Evolutionary conservation across 2,329 filamentous ascomycete genomes (phyloP).

Genomic region (Chaetomiaceae sp.): DNA sequence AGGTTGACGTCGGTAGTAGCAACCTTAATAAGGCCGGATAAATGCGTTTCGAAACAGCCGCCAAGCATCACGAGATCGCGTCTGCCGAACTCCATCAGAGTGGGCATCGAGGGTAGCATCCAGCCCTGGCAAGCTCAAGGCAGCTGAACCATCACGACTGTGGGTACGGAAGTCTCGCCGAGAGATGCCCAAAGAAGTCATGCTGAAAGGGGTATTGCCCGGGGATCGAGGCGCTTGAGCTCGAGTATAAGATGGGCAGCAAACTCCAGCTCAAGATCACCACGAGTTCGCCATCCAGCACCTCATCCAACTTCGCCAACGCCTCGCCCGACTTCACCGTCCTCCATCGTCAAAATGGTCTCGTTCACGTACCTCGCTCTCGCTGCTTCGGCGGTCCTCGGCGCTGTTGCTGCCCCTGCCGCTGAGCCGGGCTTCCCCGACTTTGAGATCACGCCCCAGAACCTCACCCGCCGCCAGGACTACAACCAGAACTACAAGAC

Average conservation of each 20-base stretch:
- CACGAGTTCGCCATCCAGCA: too few species aligned
- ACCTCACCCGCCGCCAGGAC: conserved; percentile 30
- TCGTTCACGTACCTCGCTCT: not conserved
- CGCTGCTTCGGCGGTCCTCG: not conserved
- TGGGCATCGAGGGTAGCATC: too few species aligned
- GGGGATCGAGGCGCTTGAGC: too few species aligned
- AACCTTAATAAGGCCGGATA: not conserved
- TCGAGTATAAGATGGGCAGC: too few species aligned
- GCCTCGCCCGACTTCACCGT: not conserved
- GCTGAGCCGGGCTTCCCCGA: not conserved
- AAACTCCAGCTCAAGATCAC: too few species aligned
- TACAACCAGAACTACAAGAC: conserved; percentile 42
- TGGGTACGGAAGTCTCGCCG: too few species aligned
- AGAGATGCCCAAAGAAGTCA: too few species aligned
- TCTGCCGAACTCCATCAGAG: not conserved
- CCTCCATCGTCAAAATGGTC: not conserved
- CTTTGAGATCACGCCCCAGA: conserved; percentile 9
- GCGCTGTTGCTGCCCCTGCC: not conserved
- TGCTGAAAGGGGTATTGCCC: too few species aligned
- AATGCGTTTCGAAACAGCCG: not conserved
- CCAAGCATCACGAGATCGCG: not conserved
- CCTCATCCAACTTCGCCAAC: too few species aligned
- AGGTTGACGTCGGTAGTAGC: too few species aligned
- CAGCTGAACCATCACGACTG: too few species aligned
- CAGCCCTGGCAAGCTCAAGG: too few species aligned